Evolutionary conservation across 2,329 filamentous ascomycete species (phyloP).

Genomic region (Colletotrichum cordylinicola): DNA sequence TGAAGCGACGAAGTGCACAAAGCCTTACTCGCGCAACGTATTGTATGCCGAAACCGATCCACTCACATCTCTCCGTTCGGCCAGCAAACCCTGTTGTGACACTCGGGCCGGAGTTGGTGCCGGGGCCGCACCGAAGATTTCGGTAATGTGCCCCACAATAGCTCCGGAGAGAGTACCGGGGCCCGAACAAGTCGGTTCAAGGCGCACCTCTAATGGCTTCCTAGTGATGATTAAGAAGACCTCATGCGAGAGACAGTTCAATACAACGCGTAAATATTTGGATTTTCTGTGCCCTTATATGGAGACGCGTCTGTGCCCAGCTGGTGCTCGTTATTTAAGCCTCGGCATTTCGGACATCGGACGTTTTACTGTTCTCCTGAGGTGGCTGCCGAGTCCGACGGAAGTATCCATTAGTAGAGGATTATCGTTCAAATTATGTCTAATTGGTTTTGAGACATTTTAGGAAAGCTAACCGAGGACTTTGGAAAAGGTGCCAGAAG

Average conservation of each 20-base stretch:
- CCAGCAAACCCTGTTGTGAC: not conserved
- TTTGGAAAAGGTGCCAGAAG: not conserved
- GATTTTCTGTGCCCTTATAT: not conserved
- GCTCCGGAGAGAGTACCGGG: not conserved
- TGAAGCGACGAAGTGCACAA: not conserved
- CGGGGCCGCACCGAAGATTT: not conserved
- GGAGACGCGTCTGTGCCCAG: not conserved
- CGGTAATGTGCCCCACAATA: not conserved
- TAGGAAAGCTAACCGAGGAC: not conserved
- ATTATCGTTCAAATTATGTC: not conserved
- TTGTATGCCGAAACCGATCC: not conserved
- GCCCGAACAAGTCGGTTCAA: not conserved
- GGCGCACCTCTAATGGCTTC: not conserved
- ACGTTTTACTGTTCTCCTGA: not conserved
- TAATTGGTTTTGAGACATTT: not conserved
- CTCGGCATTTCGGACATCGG: not conserved
- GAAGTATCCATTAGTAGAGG: not conserved
- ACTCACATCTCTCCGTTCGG: not conserved
- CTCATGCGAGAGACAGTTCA: not conserved
- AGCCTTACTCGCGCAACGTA: not conserved
- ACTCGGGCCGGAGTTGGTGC: not conserved
- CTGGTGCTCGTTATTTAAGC: not conserved
- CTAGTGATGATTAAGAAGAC: fast-evolving
- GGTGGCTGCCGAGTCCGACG: not conserved
- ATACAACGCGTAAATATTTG: not conserved